A percentile compares a stretch with the other conserved stretches of the same genome.
Evolutionary conservation across 352 stramenopile genomes (phyloP).

Genomic region (Phytophthora sansomeana): DNA sequence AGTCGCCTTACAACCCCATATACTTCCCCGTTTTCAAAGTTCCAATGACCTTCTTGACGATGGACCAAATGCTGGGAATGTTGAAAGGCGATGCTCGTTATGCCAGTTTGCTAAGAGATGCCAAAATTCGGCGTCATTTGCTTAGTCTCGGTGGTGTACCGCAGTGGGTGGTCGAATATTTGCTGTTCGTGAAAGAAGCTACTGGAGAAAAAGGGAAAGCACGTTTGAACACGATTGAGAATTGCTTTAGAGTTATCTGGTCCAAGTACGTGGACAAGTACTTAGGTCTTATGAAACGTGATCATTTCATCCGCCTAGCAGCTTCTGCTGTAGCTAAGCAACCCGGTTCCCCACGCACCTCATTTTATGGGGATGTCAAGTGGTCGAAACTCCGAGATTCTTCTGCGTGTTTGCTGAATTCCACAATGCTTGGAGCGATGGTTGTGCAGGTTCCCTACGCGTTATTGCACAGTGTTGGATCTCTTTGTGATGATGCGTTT

Average conservation of each 20-base stretch:
- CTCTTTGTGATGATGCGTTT: neutral
- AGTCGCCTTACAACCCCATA: constrained; percentile 26
- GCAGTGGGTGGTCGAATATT: constrained; percentile 19
- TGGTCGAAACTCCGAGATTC: constrained; percentile 37
- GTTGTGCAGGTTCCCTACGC: constrained; percentile 21
- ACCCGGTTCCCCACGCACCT: neutral
- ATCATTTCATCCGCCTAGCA: constrained; percentile 11
- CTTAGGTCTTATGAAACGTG: neutral
- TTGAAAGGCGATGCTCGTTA: constrained; percentile 19
- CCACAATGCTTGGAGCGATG: neutral
- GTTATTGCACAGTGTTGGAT: constrained; percentile 10
- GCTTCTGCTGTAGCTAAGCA: constrained; percentile 9
- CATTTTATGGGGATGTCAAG: constrained; percentile 25
- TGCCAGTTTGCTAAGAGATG: neutral
- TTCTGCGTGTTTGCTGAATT: constrained; percentile 40
- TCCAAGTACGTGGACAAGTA: constrained; percentile 1
- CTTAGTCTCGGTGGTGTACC: constrained; percentile 22
- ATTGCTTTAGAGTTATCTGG: constrained; percentile 14
- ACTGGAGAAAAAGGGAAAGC: neutral
- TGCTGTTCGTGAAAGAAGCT: neutral
- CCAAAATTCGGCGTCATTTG: constrained; percentile 12
- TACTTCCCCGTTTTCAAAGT: constrained; percentile 27
- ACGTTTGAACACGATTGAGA: neutral
- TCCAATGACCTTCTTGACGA: constrained; percentile 35
- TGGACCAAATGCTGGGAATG: constrained; percentile 39